Evolutionary conservation across 2,329 filamentous ascomycete genomes (phyloP), one percentile per base, ranked within the genome.

Genomic region (Tolypocladium tundrense): DNA sequence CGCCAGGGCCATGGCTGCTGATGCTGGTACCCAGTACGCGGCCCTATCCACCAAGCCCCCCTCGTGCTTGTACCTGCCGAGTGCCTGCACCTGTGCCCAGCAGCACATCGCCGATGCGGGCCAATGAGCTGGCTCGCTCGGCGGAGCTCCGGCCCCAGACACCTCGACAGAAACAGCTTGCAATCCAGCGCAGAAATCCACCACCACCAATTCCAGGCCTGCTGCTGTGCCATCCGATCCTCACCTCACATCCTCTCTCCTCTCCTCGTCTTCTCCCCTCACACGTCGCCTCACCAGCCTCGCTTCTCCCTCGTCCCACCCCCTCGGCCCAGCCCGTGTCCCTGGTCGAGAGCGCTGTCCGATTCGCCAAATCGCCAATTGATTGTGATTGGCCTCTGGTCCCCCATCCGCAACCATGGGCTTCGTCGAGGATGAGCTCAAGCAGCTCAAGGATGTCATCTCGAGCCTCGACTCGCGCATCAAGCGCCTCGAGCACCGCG

Each of bases 391-490:
- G 24, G 14, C 31, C 14, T 33, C 16, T 9, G 24, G 45, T 19
- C 33, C 51, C 42, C 58, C 53, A 60, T 61, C 65, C 67, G 72
- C 73, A 76, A 81, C 75, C 81, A 97, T 97, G 92, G 89, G 91
- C 75, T 88, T 90, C 72, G 86, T 93, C 76, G 87, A 89, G 72
- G 89, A 94, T 71, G 85, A 91, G 73, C 85, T 96, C 71, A 86
- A 91, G 74, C 83, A 87, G 76, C 85, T 97, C 70, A 91, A 92
- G 79, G 84, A 87, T 77, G 84, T 91, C 70, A 87, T 97, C 73
- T 80, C 84, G 72, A 84, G 85, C 77, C 87, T 99, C 67, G 91
- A 97, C 77, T 79, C 84, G 71, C 88, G 93, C 70, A 88, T 99
- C 68, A 86, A 88, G 75, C 83, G 90, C 70, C 84, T 99, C 65